Conservation (phyloP, 1,284 basidiomycete genomes). For the Austroboletus niveus region DNA sequence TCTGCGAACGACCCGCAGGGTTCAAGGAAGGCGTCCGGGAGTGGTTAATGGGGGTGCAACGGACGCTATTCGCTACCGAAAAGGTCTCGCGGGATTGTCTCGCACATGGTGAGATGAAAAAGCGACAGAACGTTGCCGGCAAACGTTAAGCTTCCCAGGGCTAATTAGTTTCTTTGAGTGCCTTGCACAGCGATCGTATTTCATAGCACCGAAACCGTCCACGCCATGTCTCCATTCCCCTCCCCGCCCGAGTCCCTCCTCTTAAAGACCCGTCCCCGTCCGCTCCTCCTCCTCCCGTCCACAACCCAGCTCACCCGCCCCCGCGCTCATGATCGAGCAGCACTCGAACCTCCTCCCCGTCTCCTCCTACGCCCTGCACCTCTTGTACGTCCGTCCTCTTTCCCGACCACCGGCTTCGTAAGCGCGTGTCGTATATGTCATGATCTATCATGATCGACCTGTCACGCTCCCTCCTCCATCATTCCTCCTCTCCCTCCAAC, state of each 20-base stretch:
- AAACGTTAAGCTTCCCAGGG: conserved; percentile 36
- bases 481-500: conserved; percentile 1
- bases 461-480: conserved; percentile 18
- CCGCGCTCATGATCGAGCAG: conserved; percentile 43
- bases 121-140: conserved; percentile 30
- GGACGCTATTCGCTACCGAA: conserved; percentile 40
- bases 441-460: conserved; percentile 27
- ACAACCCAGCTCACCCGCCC: conserved; percentile 1
- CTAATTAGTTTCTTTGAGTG: conserved; percentile 33
- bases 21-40: neutral
- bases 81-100: conserved; percentile 29
- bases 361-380: conserved; percentile 60
- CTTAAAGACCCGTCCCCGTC: conserved; percentile 18
- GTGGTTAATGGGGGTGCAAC: conserved; percentile 8
- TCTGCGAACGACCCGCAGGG: conserved; percentile 8
- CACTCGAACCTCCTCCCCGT: conserved; percentile 39
- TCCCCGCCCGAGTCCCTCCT: conserved; percentile 10
- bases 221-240: conserved; percentile 4
- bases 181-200: conserved; percentile 37
- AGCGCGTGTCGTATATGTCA: conserved; percentile 31
- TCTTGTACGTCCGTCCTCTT: conserved; percentile 51
- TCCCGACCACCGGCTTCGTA: conserved; percentile 10
- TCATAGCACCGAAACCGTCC: conserved; percentile 21
- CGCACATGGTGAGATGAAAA: conserved; percentile 29
- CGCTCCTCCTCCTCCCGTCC: conserved; percentile 15